A percentile compares a stretch with the other conserved stretches of the same genome.
Evolutionary conservation across 1,284 basidiomycete genomes (phyloP).

Genomic region (Ustilago hordei): DNA sequence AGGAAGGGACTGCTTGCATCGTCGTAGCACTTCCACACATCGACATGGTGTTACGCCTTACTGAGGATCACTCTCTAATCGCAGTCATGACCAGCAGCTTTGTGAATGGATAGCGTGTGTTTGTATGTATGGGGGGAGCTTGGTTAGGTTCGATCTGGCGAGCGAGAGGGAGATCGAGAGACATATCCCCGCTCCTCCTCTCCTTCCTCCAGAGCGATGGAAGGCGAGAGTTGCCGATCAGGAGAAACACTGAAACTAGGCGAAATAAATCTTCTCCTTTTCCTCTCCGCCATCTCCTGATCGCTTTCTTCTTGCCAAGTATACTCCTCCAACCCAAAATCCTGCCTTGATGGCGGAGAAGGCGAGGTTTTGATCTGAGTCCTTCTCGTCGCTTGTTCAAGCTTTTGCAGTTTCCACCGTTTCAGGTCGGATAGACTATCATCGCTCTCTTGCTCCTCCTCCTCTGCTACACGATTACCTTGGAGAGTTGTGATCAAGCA

Average conservation of each 20-base stretch:
- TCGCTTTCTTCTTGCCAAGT: slow-evolving; percentile 71
- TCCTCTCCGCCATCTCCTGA: slow-evolving; percentile 60
- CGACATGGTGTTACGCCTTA: not conserved
- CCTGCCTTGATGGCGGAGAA: not conserved
- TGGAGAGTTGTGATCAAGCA: slow-evolving; percentile 74
- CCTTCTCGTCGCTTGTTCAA: slow-evolving; percentile 7
- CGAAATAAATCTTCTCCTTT: slow-evolving; percentile 21
- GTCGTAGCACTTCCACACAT: not conserved
- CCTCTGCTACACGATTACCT: not conserved
- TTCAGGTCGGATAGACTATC: slow-evolving; percentile 24
- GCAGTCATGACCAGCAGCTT: not conserved
- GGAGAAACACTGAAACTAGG: slow-evolving; percentile 34
- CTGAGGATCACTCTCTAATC: not conserved
- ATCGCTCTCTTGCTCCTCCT: slow-evolving; percentile 15
- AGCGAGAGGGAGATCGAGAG: slow-evolving; percentile 68
- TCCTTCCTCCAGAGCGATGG: slow-evolving; percentile 20
- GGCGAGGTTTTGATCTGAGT: not conserved
- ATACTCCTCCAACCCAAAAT: slow-evolving; percentile 28
- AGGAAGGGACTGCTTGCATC: not conserved
- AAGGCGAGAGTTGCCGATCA: slow-evolving; percentile 18
- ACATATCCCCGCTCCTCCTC: slow-evolving; percentile 49
- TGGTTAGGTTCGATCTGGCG: slow-evolving; percentile 1
- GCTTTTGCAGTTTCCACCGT: slow-evolving; percentile 36
- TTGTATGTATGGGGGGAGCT: not conserved
- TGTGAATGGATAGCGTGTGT: no score